Base-by-base conservation (phyloP, 1,139 yeast genomes). In the Protomyces inundatus region DNA sequence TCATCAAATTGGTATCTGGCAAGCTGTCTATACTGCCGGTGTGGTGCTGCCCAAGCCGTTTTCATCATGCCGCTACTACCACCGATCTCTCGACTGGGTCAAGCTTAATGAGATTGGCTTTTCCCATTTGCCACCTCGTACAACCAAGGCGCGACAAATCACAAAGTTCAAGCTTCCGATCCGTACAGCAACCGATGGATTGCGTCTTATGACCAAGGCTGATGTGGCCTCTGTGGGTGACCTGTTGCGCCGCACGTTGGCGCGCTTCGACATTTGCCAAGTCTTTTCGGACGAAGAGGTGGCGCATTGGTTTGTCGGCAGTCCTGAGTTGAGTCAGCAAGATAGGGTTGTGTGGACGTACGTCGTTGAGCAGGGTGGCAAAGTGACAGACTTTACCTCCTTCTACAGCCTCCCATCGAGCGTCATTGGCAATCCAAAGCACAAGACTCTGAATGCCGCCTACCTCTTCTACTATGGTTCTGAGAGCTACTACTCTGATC, bases 21-120 rank as follows among this genome's bases (percentile, higher is more conserved):
- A 93, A 74, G 98, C 98, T 0, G 80, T 95, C 67, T 90, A 90
- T 75, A 91, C 99, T 10, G 97, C 95, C 0, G 98, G 98, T 5
- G 83, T 86, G 5, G 85, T 90, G 4, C 80, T 93, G 67, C 99
- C 99, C 23, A 86, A 93, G 32, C 99, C 99, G 0, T 82, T 93
- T 6, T 79, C 96, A n/a, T 85, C 90, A 1, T 86, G 96, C 73
- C 83, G 98, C 68, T 95, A 95, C 75, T 88, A 89, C 60, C 99
- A 93, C 76, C 87, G 98, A 70, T 95, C 98, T 2, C 79, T 93
- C 68, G 88, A 93, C 74, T 93, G 98, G 98, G 79, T 84, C 30
- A 93, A 90, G 73, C 80, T 93, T 40, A 81, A 87, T 71, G 97
- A 90, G 64, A 96, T 90, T 59, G 98, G 97, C 0, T 95, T 93